phyloP scores from a whole-genome alignment of 2,329 filamentous ascomycete genomes.

The Colletotrichum sp. region DNA sequence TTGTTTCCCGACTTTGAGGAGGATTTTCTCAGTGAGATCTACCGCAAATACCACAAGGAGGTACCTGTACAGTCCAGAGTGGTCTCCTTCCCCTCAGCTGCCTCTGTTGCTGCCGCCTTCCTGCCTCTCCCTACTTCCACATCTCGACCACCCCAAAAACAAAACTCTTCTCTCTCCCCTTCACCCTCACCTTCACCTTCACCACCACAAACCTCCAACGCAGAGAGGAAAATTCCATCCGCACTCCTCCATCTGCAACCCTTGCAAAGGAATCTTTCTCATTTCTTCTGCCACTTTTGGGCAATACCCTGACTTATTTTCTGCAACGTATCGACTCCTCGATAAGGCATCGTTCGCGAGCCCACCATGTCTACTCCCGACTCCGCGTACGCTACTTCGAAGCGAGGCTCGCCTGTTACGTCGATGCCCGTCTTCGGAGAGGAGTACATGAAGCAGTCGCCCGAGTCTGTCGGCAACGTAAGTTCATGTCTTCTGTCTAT shows the following conservation, averaged over 20 bases:
- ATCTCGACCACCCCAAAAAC: not conserved
- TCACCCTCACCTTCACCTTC: not conserved
- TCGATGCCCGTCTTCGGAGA: constrained; percentile 23
- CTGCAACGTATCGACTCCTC: constrained; percentile 9
- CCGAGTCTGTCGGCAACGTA: not conserved
- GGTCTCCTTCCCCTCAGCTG: constrained; percentile 9
- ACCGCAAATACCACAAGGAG: not conserved
- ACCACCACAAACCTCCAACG: not conserved
- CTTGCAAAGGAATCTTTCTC: constrained; percentile 15
- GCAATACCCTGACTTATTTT: constrained; percentile 11
- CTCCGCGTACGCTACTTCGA: not conserved
- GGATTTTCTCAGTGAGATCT: not conserved
- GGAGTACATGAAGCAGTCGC: constrained; percentile 21
- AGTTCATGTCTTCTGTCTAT: not conserved
- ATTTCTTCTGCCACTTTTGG: constrained; percentile 17
- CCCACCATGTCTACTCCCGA: constrained; percentile 18
- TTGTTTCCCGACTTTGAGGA: not conserved
- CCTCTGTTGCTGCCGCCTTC: not conserved
- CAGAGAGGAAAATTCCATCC: not conserved
- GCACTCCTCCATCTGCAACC: not conserved
- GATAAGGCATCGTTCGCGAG: not conserved
- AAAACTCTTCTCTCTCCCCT: not conserved
- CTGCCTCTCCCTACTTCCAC: not conserved
- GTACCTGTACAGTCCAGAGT: not conserved
- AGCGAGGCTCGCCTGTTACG: constrained; percentile 14